Base-by-base conservation (phyloP, 2,329 filamentous ascomycete genomes). In the Trichoderma atrobrunneum region DNA sequence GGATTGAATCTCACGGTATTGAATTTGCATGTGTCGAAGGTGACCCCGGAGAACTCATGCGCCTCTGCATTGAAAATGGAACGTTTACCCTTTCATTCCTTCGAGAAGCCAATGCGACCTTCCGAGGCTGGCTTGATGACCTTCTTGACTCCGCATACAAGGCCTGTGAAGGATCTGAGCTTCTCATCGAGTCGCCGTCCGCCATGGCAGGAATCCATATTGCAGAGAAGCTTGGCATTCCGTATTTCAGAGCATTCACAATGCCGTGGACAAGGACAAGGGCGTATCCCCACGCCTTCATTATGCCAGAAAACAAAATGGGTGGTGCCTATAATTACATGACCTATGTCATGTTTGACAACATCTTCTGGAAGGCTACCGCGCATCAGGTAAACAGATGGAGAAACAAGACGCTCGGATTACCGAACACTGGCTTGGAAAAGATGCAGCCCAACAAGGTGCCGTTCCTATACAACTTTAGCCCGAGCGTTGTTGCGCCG, bases 161-260 rank as follows among this genome's bases (percentile, higher is more conserved):
- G 57, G 94, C 94, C 1, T 98, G 95, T 78, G 90, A 97, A 80
- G 92, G 91, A 28, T 92, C 92, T 2, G 95, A 99, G 79, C 84
- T 99, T 36, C 85, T 99, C 51, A 97, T 99, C 73, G 96, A 99
- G 80, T 97, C 93, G 61, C 96, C 96, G 0, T 97, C 93, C 72
- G 94, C 96, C 16, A 99, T 99, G 96, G 94, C 92, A 0, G 96
- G 96, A 30, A 97, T 99, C 69, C 96, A 99, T 80, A 97, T 99
- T 75, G 96, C 96, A 1, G 96, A 99, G 82, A 94, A 94, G 28
- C 87, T 99, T 2, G 87, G 89, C 16, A 97, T 99, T 59, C 96
- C 96, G 0, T 99, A 99, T 81, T 98, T 98, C 84, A 90, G 96
- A 71, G 95, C 95, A 0, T 99, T 99, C 79, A 97, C 94, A 21